Percentiles rank a stretch among this genome's conserved stretches.
phyloP scores from a whole-genome alignment of 2,329 filamentous ascomycete genomes.

The Penicillium sp. region DNA sequence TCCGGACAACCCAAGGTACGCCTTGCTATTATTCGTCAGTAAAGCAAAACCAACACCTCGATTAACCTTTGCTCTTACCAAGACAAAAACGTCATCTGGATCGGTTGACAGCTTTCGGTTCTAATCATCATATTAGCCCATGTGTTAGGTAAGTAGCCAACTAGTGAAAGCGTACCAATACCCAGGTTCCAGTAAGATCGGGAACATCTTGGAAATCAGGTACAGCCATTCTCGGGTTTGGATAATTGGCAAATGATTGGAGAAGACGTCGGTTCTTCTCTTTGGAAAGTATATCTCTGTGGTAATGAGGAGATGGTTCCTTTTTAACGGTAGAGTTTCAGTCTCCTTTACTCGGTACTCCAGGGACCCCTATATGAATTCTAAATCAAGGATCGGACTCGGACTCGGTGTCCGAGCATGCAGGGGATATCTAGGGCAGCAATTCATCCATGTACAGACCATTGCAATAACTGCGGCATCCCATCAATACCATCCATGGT shows the following conservation, averaged over 20 bases:
- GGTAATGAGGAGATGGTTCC: neutral
- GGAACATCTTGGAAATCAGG: neutral
- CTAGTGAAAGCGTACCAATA: conserved; percentile 7
- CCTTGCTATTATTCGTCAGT: conserved; percentile 17
- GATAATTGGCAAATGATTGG: neutral
- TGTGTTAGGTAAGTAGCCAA: neutral
- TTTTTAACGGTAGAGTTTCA: neutral
- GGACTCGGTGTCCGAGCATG: conserved; percentile 14
- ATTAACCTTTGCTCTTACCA: conserved; percentile 6
- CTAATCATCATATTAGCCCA: neutral
- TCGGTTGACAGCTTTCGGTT: conserved; percentile 20
- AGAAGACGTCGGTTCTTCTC: no score
- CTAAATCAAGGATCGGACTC: conserved; percentile 9
- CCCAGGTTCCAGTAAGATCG: conserved; percentile 17
- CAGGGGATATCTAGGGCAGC: neutral
- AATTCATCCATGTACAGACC: neutral
- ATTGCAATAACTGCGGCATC: neutral
- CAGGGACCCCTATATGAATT: neutral
- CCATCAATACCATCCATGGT: neutral
- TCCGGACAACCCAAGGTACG: conserved; percentile 18
- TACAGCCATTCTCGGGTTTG: conserved; percentile 4
- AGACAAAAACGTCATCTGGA: conserved; percentile 15
- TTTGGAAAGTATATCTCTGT: neutral
- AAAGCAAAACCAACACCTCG: neutral
- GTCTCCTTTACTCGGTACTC: neutral